Percentiles rank a stretch among this genome's conserved stretches.
These are phyloP conservation scores for Sclerotiophoma versabilis DNA, from an alignment of 2,329 filamentous ascomycete genomes.

Conservation along the genomic window DNA sequence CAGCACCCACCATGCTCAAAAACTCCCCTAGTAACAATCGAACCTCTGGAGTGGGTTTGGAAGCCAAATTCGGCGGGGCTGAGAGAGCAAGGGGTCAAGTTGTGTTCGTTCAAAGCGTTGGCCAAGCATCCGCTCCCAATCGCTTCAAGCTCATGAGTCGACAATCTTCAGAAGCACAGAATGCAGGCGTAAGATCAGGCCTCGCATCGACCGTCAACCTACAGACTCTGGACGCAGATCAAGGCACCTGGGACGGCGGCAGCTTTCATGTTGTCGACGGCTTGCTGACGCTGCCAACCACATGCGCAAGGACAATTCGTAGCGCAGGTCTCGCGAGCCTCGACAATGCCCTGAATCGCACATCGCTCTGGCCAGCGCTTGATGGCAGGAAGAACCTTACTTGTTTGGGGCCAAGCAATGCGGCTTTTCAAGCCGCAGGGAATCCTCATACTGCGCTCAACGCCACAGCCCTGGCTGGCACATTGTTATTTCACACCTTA, in stretches of 20 bases:
- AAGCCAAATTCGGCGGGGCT: conserved; percentile 25
- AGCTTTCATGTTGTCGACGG: conserved; percentile 31
- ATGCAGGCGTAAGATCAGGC: conserved; percentile 22
- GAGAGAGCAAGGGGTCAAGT: conserved; percentile 25
- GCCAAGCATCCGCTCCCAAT: conserved; percentile 7
- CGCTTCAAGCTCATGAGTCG: conserved; percentile 21
- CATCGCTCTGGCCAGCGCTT: conserved; percentile 24
- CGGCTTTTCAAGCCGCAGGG: conserved; percentile 24
- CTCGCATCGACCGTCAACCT: conserved; percentile 25
- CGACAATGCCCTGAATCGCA: conserved; percentile 26
- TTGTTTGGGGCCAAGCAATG: conserved; percentile 27
- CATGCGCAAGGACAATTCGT: conserved; percentile 26
- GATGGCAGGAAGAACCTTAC: conserved; percentile 28
- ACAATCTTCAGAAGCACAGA: conserved; percentile 8
- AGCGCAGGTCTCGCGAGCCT: conserved; percentile 20
- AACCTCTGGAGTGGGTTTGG: conserved; percentile 18
- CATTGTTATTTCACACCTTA: conserved; percentile 28
- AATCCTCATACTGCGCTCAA: conserved; percentile 22
- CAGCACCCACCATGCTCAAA: conserved; percentile 26
- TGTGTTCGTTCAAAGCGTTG: conserved; percentile 26
- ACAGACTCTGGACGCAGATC: conserved; percentile 11
- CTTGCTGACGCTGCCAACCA: conserved; percentile 22
- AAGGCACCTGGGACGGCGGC: conserved; percentile 29
- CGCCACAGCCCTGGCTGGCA: conserved; percentile 10
- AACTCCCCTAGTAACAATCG: conserved; percentile 26